These are phyloP conservation scores for Ogataea trehalophila DNA, from an alignment of 805 yeast species.

Conservation along the genomic window DNA sequence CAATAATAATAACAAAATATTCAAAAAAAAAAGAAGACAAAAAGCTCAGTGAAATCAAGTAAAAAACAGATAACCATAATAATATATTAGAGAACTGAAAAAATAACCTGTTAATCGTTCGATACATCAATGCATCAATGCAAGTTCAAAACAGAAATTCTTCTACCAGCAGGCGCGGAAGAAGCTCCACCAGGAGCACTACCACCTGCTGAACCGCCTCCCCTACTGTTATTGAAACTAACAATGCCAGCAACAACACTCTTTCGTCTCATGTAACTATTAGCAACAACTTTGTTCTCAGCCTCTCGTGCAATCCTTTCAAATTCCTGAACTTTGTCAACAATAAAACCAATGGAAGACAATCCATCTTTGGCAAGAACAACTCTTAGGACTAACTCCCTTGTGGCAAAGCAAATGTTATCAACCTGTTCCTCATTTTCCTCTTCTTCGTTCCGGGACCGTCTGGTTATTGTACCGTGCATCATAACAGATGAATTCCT, in stretches of 20 bases:
- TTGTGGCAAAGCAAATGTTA: conserved; percentile 1
- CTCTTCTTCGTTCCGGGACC: conserved; percentile 4
- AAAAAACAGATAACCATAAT: too few species aligned
- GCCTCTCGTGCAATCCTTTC: conserved; percentile 2
- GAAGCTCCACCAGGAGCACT: too few species aligned
- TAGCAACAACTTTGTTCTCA: conserved; percentile 9
- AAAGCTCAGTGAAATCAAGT: too few species aligned
- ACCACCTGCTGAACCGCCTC: neutral
- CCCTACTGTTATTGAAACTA: neutral
- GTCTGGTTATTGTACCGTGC: conserved; percentile 11
- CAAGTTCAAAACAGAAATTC: too few species aligned
- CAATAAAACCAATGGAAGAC: conserved; percentile 9
- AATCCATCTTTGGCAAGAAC: conserved; percentile 14
- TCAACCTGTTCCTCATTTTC: conserved; percentile 3
- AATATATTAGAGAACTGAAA: too few species aligned
- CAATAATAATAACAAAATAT: too few species aligned
- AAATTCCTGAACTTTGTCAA: conserved; percentile 6
- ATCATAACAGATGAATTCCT: conserved; percentile 12
- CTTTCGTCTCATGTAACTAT: conserved; percentile 5
- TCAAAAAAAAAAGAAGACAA: too few species aligned
- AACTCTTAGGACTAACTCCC: conserved; percentile 15
- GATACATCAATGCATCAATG: too few species aligned
- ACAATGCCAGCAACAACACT: neutral
- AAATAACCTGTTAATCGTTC: too few species aligned
- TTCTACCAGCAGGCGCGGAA: too few species aligned